These are phyloP conservation scores for Hamigera avellanea DNA, from an alignment of 495 filamentous ascomycete species.

Conservation along the genomic window DNA sequence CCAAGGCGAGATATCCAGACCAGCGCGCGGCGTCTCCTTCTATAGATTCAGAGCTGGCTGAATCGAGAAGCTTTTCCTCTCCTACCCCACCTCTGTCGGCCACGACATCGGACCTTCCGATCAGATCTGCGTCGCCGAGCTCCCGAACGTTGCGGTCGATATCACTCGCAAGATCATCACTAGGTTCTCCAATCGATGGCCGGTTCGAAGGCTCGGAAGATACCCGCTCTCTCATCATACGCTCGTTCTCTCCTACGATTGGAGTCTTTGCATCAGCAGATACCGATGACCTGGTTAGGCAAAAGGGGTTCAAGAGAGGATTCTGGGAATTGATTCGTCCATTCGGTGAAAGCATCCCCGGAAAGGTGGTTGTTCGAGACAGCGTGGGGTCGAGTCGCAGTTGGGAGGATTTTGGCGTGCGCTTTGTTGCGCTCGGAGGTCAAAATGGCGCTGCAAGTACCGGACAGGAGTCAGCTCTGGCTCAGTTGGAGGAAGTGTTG, in stretches of 20 bases:
- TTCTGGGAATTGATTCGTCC: slow-evolving; percentile 77
- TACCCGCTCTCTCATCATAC: slow-evolving; percentile 61
- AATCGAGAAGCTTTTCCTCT: slow-evolving; percentile 41
- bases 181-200: slow-evolving; percentile 37
- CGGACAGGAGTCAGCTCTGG: slow-evolving; percentile 20
- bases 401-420: slow-evolving; percentile 84
- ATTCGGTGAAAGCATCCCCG: slow-evolving; percentile 81
- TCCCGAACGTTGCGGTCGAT: slow-evolving; percentile 50
- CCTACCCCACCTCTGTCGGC: slow-evolving; percentile 25
- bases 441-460: slow-evolving; percentile 9
- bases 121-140: slow-evolving; percentile 36
- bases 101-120: slow-evolving; percentile 23
- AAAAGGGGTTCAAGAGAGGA: slow-evolving; percentile 77
- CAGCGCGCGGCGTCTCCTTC: slow-evolving; percentile 28
- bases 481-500: slow-evolving; percentile 50
- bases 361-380: slow-evolving; percentile 83
- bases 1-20: slow-evolving; percentile 36
- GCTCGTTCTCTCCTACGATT: slow-evolving; percentile 78
- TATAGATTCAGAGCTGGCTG: slow-evolving; percentile 36
- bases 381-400: slow-evolving; percentile 69
- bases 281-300: slow-evolving; percentile 63
- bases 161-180: slow-evolving; percentile 44
- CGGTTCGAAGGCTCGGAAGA: slow-evolving; percentile 45
- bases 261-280: slow-evolving; percentile 74
- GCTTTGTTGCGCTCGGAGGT: slow-evolving; percentile 52